Evolutionary conservation across 257 asterid genomes (phyloP).

Genomic region (Plantago major): DNA sequence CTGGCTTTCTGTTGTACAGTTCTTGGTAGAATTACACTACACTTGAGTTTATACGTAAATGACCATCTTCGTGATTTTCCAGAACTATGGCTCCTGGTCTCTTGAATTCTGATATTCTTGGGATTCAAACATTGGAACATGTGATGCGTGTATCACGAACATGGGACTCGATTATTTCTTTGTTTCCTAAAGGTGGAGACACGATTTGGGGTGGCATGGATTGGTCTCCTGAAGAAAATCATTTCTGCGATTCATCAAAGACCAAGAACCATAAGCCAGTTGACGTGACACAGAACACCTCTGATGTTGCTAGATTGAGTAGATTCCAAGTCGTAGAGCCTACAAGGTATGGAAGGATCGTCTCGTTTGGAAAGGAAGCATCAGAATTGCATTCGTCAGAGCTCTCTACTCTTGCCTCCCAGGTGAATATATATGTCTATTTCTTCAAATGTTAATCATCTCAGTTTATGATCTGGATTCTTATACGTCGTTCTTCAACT

Average conservation of each 20-base stretch:
- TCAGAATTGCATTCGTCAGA: slow-evolving; percentile 55
- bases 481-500: background rate
- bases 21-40: background rate
- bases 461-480: background rate
- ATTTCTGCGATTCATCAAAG: slow-evolving; percentile 41
- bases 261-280: slow-evolving; percentile 21
- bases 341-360: slow-evolving; percentile 61
- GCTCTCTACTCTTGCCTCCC: slow-evolving; percentile 28
- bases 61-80: slow-evolving; percentile 11
- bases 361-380: slow-evolving; percentile 67
- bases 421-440: slow-evolving; percentile 31
- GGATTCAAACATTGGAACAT: slow-evolving; percentile 72
- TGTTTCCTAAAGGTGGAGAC: slow-evolving; percentile 94
- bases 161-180: slow-evolving; percentile 75
- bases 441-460: background rate
- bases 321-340: slow-evolving; percentile 34
- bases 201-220: slow-evolving; percentile 79
- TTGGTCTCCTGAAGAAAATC: slow-evolving; percentile 83
- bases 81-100: slow-evolving; percentile 86
- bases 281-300: slow-evolving; percentile 30
- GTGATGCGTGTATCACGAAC: slow-evolving; percentile 69
- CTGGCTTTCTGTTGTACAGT: background rate
- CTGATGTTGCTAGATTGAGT: slow-evolving; percentile 15
- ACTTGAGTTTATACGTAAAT: background rate
- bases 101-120: slow-evolving; percentile 58